Conservation (phyloP, 306 rosid species). For the Citrullus mucosospermus region DNA sequence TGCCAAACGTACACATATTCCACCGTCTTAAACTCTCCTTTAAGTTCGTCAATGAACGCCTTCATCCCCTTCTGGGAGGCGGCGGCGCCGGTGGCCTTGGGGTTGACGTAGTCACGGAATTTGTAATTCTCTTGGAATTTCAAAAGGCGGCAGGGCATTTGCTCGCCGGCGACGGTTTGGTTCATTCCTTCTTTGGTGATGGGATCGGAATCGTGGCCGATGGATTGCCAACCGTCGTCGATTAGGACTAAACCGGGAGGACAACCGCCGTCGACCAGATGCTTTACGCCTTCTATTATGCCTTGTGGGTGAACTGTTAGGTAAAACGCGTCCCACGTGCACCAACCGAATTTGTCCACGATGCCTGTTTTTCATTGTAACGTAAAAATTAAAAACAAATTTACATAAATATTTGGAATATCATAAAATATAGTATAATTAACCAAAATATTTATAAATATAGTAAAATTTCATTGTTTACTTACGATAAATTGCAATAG, state of each 20-base stretch:
- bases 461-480: no score
- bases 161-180: conserved; percentile 64
- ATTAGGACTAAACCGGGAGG: conserved; percentile 75
- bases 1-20: conserved; percentile 92
- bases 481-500: no score
- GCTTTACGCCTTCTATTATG: conserved; percentile 44
- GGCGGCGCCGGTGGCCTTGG: background rate
- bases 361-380: conserved; percentile 18
- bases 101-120: conserved; percentile 42
- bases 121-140: conserved; percentile 62
- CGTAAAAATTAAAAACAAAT: no score
- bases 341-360: conserved; percentile 88
- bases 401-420: no score
- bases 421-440: no score
- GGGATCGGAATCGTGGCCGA: conserved; percentile 54
- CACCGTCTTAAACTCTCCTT: conserved; percentile 48
- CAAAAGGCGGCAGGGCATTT: conserved; percentile 82
- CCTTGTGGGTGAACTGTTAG: conserved; percentile 77
- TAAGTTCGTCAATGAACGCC: conserved; percentile 56
- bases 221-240: conserved; percentile 94
- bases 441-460: no score
- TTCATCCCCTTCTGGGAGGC: conserved; percentile 35
- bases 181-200: conserved; percentile 54
- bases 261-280: conserved; percentile 59
- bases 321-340: conserved; percentile 98